A percentile compares a stretch with the other conserved stretches of the same genome.
Evolutionary conservation across 2,329 filamentous ascomycete genomes (phyloP).

Genomic region (Mycosphaerella sp.): DNA sequence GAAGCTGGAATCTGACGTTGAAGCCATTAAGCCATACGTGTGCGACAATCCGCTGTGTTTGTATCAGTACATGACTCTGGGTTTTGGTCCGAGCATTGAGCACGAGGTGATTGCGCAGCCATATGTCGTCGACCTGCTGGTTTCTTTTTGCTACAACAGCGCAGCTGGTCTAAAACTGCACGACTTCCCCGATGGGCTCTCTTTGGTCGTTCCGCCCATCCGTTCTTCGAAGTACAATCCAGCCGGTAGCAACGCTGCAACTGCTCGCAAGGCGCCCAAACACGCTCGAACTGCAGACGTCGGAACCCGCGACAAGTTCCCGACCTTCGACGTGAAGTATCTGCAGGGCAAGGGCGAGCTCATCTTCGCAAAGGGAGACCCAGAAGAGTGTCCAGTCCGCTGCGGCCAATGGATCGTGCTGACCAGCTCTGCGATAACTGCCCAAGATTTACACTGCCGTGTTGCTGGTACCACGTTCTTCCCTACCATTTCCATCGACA

Average conservation of each 20-base stretch:
- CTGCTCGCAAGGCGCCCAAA: background rate
- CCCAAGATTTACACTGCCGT: constrained; percentile 43
- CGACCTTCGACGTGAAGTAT: constrained; percentile 24
- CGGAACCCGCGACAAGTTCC: background rate
- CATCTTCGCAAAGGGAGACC: constrained; percentile 31
- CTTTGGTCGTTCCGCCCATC: constrained; percentile 45
- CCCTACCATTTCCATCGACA: constrained; percentile 38
- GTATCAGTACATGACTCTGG: constrained; percentile 82
- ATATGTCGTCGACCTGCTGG: constrained; percentile 73
- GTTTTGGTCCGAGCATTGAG: constrained; percentile 77
- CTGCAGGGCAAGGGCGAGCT: constrained; percentile 40
- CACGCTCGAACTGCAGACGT: background rate
- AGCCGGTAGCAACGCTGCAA: background rate
- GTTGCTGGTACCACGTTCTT: constrained; percentile 43
- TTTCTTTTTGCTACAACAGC: constrained; percentile 71
- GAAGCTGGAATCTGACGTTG: constrained; percentile 57
- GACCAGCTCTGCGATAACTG: constrained; percentile 11
- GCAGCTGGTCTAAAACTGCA: constrained; percentile 41
- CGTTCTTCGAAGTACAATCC: constrained; percentile 15
- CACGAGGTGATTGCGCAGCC: constrained; percentile 75
- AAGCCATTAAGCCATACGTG: constrained; percentile 67
- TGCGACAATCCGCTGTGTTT: constrained; percentile 70
- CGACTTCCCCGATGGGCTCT: constrained; percentile 53
- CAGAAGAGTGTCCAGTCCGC: constrained; percentile 34
- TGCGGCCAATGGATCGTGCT: constrained; percentile 49